Evolutionary conservation across 805 yeast species (phyloP).

Genomic region (Wickerhamiella shivajii): DNA sequence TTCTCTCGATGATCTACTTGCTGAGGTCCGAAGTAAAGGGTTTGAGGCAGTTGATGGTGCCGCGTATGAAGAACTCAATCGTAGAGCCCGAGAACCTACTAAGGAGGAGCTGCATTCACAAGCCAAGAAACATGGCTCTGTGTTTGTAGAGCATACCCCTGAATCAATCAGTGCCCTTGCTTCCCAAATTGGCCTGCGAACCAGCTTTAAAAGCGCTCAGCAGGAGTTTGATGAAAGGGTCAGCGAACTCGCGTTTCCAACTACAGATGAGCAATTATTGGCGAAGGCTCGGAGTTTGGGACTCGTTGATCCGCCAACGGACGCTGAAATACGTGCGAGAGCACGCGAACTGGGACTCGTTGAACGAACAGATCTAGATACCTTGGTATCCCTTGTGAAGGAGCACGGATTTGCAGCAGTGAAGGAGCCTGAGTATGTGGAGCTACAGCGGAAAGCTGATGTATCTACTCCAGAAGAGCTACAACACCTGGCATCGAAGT

Average conservation of each 20-base stretch:
- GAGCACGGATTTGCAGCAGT: no score
- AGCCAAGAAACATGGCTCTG: conserved; percentile 19
- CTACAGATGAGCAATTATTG: conserved; percentile 7
- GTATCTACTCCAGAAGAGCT: conserved; percentile 17
- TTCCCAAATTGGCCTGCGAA: conserved; percentile 24
- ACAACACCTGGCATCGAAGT: conserved; percentile 12
- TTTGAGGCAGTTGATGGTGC: no score
- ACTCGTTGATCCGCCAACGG: conserved; percentile 12
- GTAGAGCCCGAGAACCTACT: no score
- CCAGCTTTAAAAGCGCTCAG: conserved; percentile 21
- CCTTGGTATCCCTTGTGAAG: no score
- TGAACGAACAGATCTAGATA: no score
- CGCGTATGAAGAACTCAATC: no score
- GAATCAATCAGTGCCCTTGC: conserved; percentile 8
- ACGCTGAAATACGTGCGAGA: conserved; percentile 4
- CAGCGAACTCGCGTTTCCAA: conserved; percentile 2
- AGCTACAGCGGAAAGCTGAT: conserved; percentile 8
- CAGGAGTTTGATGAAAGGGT: conserved; percentile 20
- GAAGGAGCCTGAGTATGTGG: no score
- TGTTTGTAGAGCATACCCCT: conserved; percentile 1
- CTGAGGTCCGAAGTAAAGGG: no score
- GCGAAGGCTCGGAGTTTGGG: conserved; percentile 16
- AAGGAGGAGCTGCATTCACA: conserved; percentile 18
- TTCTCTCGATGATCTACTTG: background rate
- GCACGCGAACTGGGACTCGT: conserved; percentile 16